Evolutionary conservation across 352 stramenopile species (phyloP).

Genomic region (Pythium oligandrum): DNA sequence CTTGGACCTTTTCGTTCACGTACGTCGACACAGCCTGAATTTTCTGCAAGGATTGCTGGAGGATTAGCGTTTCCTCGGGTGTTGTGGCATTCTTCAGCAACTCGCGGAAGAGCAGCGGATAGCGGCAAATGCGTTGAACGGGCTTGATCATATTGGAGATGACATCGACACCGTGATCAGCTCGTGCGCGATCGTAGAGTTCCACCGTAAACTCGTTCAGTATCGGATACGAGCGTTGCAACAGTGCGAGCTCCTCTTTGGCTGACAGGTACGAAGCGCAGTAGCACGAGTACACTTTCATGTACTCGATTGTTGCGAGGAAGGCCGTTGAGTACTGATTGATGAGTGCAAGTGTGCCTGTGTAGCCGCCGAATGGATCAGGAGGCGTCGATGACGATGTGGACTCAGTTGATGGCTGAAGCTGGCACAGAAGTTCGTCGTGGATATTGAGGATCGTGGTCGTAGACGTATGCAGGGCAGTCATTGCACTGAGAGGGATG

Average conservation of each 20-base stretch:
- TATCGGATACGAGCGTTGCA: constrained; percentile 21
- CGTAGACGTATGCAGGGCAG: constrained; percentile 22
- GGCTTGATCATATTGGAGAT: constrained; percentile 66
- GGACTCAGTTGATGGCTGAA: constrained; percentile 7
- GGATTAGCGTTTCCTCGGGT: constrained; percentile 23
- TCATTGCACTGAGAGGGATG: constrained; percentile 26
- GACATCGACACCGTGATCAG: constrained; percentile 26
- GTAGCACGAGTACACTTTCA: constrained; percentile 72
- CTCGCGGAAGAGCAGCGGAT: constrained; percentile 52
- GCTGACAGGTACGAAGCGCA: constrained; percentile 43
- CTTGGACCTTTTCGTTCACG: constrained; percentile 61
- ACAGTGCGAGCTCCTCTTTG: constrained; percentile 40
- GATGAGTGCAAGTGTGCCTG: constrained; percentile 13
- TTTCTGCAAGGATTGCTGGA: constrained; percentile 33
- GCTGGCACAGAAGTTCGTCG: constrained; percentile 24
- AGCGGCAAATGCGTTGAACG: constrained; percentile 66
- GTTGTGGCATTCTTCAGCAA: constrained; percentile 30
- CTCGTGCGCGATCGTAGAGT: constrained; percentile 15
- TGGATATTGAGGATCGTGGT: constrained; percentile 32
- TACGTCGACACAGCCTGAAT: constrained; percentile 46
- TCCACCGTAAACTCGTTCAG: constrained; percentile 21
- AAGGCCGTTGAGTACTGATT: constrained; percentile 28
- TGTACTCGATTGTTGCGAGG: constrained; percentile 44
- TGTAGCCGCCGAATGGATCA: constrained; percentile 18
- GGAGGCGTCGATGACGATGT: not conserved